phyloP scores from a whole-genome alignment of 345 rosid species.

The Syzygium aqueum region DNA sequence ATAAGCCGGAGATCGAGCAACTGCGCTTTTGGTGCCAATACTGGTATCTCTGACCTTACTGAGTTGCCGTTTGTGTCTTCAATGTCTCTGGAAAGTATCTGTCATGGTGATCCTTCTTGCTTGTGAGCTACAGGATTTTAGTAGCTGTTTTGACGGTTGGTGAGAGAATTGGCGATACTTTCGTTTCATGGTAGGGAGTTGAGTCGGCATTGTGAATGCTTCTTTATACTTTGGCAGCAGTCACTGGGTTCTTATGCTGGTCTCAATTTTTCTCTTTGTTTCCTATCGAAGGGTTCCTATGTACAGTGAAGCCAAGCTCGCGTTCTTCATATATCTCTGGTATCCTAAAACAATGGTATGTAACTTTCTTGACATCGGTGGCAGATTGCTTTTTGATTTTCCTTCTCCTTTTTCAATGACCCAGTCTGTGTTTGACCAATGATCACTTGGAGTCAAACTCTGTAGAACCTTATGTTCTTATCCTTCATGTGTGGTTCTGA shows the following conservation, averaged over 20 bases:
- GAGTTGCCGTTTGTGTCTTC: background rate
- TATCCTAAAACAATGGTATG: constrained; percentile 54
- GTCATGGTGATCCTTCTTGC: background rate
- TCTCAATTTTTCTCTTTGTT: constrained; percentile 1
- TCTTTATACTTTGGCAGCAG: background rate
- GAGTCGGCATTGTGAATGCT: background rate
- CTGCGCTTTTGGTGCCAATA: constrained; percentile 68
- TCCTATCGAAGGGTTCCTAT: constrained; percentile 48
- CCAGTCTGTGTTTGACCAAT: background rate
- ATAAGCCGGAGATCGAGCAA: constrained; percentile 50
- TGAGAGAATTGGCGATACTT: constrained; percentile 58
- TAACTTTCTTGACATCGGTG: background rate
- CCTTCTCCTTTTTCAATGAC: background rate
- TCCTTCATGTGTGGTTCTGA: background rate
- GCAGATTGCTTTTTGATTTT: background rate
- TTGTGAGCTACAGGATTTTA: constrained; percentile 42
- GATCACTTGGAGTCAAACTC: background rate
- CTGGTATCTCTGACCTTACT: constrained; percentile 18
- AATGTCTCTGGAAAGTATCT: background rate
- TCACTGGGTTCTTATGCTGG: background rate
- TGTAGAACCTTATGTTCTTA: background rate
- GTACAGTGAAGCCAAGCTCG: constrained; percentile 67
- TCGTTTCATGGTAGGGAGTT: constrained; percentile 47
- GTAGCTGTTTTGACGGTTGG: constrained; percentile 49
- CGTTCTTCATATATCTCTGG: constrained; percentile 56